Conservation (phyloP, 2,329 filamentous ascomycete genomes). For the Karstenula rhodostoma region DNA sequence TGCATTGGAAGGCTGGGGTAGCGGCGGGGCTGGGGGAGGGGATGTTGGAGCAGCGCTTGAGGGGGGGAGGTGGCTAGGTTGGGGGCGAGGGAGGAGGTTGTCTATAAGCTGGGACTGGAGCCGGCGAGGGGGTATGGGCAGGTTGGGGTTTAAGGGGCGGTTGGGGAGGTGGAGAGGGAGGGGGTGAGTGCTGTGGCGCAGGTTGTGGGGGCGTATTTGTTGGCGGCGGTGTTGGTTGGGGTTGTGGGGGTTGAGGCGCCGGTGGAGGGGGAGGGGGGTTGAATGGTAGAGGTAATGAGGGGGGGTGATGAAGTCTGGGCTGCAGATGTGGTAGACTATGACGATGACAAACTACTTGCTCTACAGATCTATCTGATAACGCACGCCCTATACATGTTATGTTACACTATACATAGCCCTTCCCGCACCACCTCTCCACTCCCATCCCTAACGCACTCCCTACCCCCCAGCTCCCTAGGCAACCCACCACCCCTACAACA, state of each 20-base stretch:
- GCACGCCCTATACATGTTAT: no score
- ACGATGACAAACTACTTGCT: no score
- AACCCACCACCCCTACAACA: slow-evolving; percentile 19
- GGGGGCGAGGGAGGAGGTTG: slow-evolving; percentile 11
- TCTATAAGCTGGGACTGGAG: slow-evolving; percentile 16
- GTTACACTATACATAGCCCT: slow-evolving; percentile 5
- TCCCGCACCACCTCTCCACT: background rate
- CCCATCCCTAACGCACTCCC: slow-evolving; percentile 2
- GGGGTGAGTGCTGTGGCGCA: slow-evolving; percentile 14
- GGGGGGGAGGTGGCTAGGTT: slow-evolving; percentile 7
- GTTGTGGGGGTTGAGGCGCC: slow-evolving; percentile 11
- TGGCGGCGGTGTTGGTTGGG: slow-evolving; percentile 12
- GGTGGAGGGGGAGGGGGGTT: no score
- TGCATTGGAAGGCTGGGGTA: slow-evolving; percentile 18
- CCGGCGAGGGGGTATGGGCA: slow-evolving; percentile 11
- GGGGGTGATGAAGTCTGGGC: no score
- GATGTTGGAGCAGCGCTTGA: slow-evolving; percentile 7
- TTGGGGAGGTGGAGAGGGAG: slow-evolving; percentile 10
- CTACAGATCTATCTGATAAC: no score
- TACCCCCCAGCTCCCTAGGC: slow-evolving; percentile 13
- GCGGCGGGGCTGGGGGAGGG: slow-evolving; percentile 9
- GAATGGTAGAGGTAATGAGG: no score
- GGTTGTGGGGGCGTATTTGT: slow-evolving; percentile 16
- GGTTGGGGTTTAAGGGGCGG: slow-evolving; percentile 4
- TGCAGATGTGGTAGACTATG: no score